Conservation (phyloP, 2,329 filamentous ascomycete species). For the Calycina marina region DNA sequence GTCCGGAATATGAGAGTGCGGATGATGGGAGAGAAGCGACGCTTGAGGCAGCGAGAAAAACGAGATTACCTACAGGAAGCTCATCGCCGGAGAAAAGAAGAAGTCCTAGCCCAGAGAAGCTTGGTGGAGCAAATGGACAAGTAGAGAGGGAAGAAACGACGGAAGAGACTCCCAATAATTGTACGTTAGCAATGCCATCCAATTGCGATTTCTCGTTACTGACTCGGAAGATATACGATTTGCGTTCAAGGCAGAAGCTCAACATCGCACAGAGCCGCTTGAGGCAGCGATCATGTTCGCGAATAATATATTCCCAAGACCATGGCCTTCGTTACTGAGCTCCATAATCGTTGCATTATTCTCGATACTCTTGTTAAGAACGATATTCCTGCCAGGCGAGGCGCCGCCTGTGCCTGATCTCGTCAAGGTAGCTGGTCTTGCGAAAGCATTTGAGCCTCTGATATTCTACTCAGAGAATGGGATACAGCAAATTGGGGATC, state of each 20-base stretch:
- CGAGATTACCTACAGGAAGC: slow-evolving; percentile 31
- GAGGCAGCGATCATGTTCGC: slow-evolving; percentile 55
- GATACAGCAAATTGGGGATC: slow-evolving; percentile 67
- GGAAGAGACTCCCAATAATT: slow-evolving; percentile 30
- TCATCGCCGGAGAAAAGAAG: slow-evolving; percentile 41
- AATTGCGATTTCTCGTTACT: too few relatives aligned
- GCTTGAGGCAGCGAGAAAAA: slow-evolving; percentile 16
- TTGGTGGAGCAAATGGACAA: slow-evolving; percentile 23
- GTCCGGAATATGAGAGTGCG: slow-evolving; percentile 40
- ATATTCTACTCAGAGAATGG: slow-evolving; percentile 92
- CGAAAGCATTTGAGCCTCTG: slow-evolving; percentile 82
- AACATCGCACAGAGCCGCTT: slow-evolving; percentile 74
- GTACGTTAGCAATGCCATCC: too few relatives aligned
- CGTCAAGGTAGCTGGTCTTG: slow-evolving; percentile 78
- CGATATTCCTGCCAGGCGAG: slow-evolving; percentile 52
- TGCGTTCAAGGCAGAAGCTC: slow-evolving; percentile 73
- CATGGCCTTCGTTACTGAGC: slow-evolving; percentile 51
- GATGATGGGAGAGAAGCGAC: slow-evolving; percentile 26
- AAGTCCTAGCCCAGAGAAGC: slow-evolving; percentile 36
- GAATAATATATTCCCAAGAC: slow-evolving; percentile 47
- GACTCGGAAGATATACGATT: slow-evolving; percentile 65
- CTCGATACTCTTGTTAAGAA: slow-evolving; percentile 48
- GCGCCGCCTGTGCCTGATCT: slow-evolving; percentile 64
- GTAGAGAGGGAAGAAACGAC: slow-evolving; percentile 8
- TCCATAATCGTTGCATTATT: slow-evolving; percentile 48